These are phyloP conservation scores for Serendipita vermifera DNA, from an alignment of 768 basidiomycete species.

Conservation along the genomic window DNA sequence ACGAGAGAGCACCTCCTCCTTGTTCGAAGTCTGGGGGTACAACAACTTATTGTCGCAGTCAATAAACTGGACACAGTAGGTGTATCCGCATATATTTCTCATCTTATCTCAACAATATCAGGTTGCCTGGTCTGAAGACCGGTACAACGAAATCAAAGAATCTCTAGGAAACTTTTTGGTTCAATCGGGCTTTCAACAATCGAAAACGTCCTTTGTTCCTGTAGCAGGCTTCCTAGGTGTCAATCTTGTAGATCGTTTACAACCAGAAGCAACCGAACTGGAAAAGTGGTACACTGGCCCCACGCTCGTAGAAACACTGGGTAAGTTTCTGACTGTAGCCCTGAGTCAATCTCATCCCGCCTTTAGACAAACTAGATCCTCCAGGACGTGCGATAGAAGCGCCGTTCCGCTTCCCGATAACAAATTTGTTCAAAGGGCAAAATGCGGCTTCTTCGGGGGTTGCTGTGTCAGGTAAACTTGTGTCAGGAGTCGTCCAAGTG, in stretches of 20 bases:
- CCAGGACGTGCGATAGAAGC: constrained; percentile 62
- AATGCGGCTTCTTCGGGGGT: constrained; percentile 50
- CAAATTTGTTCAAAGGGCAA: constrained; percentile 89
- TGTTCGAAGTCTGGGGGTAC: constrained; percentile 82
- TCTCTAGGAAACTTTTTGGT: constrained; percentile 66
- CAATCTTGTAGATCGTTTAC: constrained; percentile 50
- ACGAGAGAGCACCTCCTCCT: constrained; percentile 89
- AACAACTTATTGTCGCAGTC: constrained; percentile 80
- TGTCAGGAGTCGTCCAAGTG: constrained; percentile 80
- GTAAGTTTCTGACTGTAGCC: constrained; percentile 29
- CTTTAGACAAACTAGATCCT: constrained; percentile 63
- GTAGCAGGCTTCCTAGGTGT: constrained; percentile 84
- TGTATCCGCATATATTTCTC: not conserved
- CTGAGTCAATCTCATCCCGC: constrained; percentile 7
- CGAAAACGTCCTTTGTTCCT: constrained; percentile 74
- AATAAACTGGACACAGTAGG: constrained; percentile 90
- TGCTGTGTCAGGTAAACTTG: constrained; percentile 71
- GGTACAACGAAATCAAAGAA: constrained; percentile 75
- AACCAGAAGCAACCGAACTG: constrained; percentile 35
- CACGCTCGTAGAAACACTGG: constrained; percentile 70
- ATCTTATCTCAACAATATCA: constrained; percentile 27
- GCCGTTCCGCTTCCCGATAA: constrained; percentile 76
- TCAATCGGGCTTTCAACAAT: constrained; percentile 73
- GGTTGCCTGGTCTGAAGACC: constrained; percentile 76
- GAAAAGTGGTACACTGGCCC: constrained; percentile 74